A percentile compares a stretch with the other conserved stretches of the same genome.
phyloP scores from a whole-genome alignment of 257 asterid species.

The Fraxinus quadrangulata region DNA sequence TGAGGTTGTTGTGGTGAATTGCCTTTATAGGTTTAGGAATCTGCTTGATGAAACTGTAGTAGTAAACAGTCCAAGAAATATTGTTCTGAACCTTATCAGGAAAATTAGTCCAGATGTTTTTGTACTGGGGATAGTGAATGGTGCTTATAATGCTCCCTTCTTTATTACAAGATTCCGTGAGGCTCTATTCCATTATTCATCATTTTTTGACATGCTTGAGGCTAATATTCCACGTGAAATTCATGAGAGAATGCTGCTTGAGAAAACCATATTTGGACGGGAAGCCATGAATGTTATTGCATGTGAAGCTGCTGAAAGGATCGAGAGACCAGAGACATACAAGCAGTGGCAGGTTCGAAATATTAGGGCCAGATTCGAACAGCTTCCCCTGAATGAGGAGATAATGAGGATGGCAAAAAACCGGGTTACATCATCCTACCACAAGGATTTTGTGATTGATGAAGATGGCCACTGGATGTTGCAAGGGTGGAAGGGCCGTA shows the following conservation, averaged over 20 bases:
- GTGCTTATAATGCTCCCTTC: slow-evolving; percentile 53
- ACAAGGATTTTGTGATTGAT: slow-evolving; percentile 50
- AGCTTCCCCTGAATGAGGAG: slow-evolving; percentile 48
- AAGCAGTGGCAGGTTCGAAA: slow-evolving; percentile 65
- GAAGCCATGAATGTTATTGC: slow-evolving; percentile 60
- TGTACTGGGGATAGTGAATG: slow-evolving; percentile 45
- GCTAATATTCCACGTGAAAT: slow-evolving; percentile 45
- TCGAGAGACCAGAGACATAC: slow-evolving; percentile 62
- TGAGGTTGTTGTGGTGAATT: slow-evolving; percentile 50
- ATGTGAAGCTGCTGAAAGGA: slow-evolving; percentile 54
- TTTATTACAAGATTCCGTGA: slow-evolving; percentile 58
- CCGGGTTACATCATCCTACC: slow-evolving; percentile 36
- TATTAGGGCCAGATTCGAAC: slow-evolving; percentile 52
- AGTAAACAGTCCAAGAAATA: slow-evolving; percentile 48
- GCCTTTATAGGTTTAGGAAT: slow-evolving; percentile 37
- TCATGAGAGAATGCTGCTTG: slow-evolving; percentile 51
- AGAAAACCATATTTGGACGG: slow-evolving; percentile 43
- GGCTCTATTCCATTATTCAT: slow-evolving; percentile 51
- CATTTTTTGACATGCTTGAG: slow-evolving; percentile 59
- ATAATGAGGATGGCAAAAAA: slow-evolving; percentile 33
- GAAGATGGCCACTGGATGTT: slow-evolving; percentile 58
- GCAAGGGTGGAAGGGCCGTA: slow-evolving; percentile 71
- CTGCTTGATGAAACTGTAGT: slow-evolving; percentile 51
- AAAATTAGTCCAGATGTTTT: slow-evolving; percentile 43
- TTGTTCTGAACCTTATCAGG: slow-evolving; percentile 41